Conservation (phyloP, 768 basidiomycete species). For the Hortiboletus campestris region DNA sequence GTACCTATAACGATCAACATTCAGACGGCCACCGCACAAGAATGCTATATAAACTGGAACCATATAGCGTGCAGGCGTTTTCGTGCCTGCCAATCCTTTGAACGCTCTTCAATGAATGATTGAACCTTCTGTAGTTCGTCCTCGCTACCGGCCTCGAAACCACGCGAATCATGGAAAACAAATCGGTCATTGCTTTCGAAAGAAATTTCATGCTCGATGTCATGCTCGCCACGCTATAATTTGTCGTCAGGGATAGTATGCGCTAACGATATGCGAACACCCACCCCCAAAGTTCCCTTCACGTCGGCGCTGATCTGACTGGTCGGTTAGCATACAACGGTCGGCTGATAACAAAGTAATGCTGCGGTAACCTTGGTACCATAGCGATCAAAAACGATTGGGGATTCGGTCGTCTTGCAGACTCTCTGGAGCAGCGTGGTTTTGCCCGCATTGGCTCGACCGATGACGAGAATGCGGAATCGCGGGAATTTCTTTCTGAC, state of each 20-base stretch:
- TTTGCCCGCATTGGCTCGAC: conserved; percentile 41
- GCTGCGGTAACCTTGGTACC: conserved; percentile 16
- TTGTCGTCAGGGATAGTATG: background rate
- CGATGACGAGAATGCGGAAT: conserved; percentile 42
- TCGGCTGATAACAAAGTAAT: background rate
- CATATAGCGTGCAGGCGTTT: conserved; percentile 39
- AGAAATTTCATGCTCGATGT: background rate
- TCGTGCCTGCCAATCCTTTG: too few relatives aligned
- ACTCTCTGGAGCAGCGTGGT: conserved; percentile 40
- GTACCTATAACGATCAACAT: conserved; percentile 30
- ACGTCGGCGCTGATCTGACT: conserved; percentile 1
- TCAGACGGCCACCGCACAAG: too few relatives aligned
- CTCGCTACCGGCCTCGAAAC: conserved; percentile 37
- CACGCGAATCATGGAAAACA: conserved; percentile 43
- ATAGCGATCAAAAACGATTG: conserved; percentile 23
- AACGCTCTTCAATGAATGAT: conserved; percentile 31
- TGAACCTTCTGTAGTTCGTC: conserved; percentile 30
- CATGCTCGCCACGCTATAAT: conserved; percentile 10
- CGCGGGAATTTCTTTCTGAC: conserved; percentile 7
- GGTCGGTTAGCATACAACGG: background rate
- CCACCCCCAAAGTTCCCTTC: background rate
- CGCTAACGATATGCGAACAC: background rate
- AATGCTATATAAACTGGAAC: too few relatives aligned
- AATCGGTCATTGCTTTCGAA: conserved; percentile 34
- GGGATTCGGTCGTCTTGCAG: conserved; percentile 35